Percentiles rank a stretch among this genome's conserved stretches.
phyloP scores from a whole-genome alignment of 2,329 filamentous ascomycete species.

The Fusarium nygamai region DNA sequence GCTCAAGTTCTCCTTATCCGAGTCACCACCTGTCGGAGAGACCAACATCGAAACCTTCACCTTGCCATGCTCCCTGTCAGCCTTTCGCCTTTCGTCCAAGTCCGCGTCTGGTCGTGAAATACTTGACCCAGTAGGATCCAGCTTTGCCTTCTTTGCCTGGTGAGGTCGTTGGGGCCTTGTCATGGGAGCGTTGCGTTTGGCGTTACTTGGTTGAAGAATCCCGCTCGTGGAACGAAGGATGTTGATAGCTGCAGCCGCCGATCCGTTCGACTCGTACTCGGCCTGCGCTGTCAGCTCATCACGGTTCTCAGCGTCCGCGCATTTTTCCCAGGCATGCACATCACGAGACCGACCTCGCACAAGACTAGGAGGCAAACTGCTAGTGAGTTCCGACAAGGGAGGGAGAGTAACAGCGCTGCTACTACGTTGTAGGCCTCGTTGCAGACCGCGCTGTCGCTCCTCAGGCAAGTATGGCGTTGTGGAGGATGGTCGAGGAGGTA shows the following conservation, averaged over 20 bases:
- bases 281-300: constrained; percentile 84
- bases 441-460: constrained; percentile 64
- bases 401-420: constrained; percentile 74
- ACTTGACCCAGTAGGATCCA: constrained; percentile 70
- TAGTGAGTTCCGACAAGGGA: constrained; percentile 63
- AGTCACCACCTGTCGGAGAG: constrained; percentile 65
- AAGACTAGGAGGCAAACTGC: constrained; percentile 64
- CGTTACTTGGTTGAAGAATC: constrained; percentile 63
- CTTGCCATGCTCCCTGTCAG: constrained; percentile 43
- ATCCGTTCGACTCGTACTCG: constrained; percentile 82
- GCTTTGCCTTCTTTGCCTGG: constrained; percentile 69
- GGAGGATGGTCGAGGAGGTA: constrained; percentile 58
- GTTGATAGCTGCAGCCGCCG: constrained; percentile 82
- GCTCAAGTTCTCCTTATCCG: constrained; percentile 94
- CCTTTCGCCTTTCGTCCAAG: constrained; percentile 42
- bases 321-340: constrained; percentile 90
- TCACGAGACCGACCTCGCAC: constrained; percentile 82
- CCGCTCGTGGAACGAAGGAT: constrained; percentile 76
- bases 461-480: constrained; percentile 58
- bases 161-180: constrained; percentile 45
- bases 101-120: constrained; percentile 67
- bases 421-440: constrained; percentile 75
- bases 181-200: constrained; percentile 70
- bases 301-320: constrained; percentile 81
- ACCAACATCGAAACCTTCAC: constrained; percentile 54